Evolutionary conservation across 164 flowering plant species (phyloP).

Genomic region (Buxus sempervirens): DNA sequence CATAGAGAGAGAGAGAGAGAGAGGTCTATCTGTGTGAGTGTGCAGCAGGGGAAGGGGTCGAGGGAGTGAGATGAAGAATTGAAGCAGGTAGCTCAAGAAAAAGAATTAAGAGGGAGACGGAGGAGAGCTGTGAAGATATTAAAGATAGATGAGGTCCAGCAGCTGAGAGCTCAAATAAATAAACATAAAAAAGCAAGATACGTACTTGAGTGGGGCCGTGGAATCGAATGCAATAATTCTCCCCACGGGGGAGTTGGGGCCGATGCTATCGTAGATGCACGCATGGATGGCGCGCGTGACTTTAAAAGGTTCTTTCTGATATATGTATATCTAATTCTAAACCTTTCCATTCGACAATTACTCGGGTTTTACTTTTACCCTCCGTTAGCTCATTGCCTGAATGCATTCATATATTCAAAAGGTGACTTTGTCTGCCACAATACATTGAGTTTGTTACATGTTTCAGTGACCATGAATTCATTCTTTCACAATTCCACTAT

Average conservation of each 20-base stretch:
- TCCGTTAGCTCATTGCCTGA: too few species aligned
- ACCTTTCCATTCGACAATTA: neutral
- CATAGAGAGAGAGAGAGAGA: conserved; percentile 3
- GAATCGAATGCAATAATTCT: conserved; percentile 38
- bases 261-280: conserved; percentile 13
- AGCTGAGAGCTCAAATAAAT: neutral
- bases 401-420: too few species aligned
- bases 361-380: neutral
- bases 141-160: neutral
- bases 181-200: neutral
- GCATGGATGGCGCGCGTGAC: conserved; percentile 18
- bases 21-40: neutral
- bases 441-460: too few species aligned
- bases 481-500: too few species aligned
- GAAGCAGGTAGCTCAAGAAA: neutral
- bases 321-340: too few species aligned
- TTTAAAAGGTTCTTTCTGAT: neutral
- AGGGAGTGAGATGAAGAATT: neutral
- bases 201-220: conserved; percentile 12
- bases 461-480: too few species aligned
- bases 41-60: neutral
- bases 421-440: too few species aligned
- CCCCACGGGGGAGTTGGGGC: conserved; percentile 34
- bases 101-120: too few species aligned
- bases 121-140: neutral